Evolutionary conservation across 306 rosid species (phyloP).

Genomic region (Amphicarpaea edgeworthii): DNA sequence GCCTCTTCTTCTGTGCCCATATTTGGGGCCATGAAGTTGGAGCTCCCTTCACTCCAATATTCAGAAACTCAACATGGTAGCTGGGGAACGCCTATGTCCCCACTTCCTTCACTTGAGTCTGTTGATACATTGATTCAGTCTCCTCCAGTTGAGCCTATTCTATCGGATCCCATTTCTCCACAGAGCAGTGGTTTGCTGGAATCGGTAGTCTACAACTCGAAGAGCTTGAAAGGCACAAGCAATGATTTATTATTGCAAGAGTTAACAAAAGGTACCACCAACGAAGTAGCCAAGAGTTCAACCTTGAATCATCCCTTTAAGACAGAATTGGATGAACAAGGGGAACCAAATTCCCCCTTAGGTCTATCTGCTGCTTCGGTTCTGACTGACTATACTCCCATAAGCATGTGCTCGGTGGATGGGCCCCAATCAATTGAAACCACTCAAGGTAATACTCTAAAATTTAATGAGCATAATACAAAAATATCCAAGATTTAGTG

Average conservation of each 20-base stretch:
- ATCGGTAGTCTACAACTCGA: slow-evolving; percentile 53
- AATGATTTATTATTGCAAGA: slow-evolving; percentile 44
- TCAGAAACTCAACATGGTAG: slow-evolving; percentile 64
- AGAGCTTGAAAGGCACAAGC: slow-evolving; percentile 43
- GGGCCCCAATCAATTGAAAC: slow-evolving; percentile 51
- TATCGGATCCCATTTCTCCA: slow-evolving; percentile 55
- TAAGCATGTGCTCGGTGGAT: slow-evolving; percentile 63
- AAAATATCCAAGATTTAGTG: too few relatives aligned
- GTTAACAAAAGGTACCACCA: slow-evolving; percentile 48
- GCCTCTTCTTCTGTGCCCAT: slow-evolving; percentile 73
- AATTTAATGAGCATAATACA: too few relatives aligned
- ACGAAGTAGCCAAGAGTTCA: slow-evolving; percentile 48
- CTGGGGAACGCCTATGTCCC: slow-evolving; percentile 57
- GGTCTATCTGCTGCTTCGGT: slow-evolving; percentile 64
- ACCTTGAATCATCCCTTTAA: slow-evolving; percentile 47
- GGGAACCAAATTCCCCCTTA: slow-evolving; percentile 57
- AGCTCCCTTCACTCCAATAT: slow-evolving; percentile 99
- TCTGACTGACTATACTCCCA: slow-evolving; percentile 58
- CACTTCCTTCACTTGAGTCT: slow-evolving; percentile 63
- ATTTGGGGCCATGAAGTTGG: slow-evolving; percentile 68
- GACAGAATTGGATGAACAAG: slow-evolving; percentile 55
- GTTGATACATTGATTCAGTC: slow-evolving; percentile 64
- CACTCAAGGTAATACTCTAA: slow-evolving; percentile 53
- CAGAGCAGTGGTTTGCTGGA: slow-evolving; percentile 64
- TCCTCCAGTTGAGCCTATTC: slow-evolving; percentile 49